phyloP scores from a whole-genome alignment of 2,329 filamentous ascomycete genomes.

The Talaromyces albobiverticillius region DNA sequence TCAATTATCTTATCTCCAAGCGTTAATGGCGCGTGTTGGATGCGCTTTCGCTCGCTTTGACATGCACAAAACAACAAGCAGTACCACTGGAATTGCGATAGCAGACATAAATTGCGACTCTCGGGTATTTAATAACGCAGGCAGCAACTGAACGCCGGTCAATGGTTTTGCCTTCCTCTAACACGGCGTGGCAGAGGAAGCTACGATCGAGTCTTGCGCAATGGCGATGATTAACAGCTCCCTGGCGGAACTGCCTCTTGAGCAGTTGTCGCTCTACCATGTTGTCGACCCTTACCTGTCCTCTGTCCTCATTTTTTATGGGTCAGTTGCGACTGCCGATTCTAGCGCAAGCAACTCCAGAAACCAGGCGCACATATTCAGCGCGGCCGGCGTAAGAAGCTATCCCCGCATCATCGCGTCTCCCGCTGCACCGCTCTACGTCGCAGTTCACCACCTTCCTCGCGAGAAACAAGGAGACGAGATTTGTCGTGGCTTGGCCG shows the following conservation, averaged over 20 bases:
- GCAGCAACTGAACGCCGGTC: not conserved
- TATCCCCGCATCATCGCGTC: constrained; percentile 91
- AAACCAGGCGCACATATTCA: constrained; percentile 91
- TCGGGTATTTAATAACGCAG: not conserved
- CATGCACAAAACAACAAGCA: not conserved
- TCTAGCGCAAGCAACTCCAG: constrained; percentile 84
- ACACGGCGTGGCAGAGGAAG: constrained; percentile 11
- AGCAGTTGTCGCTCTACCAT: constrained; percentile 84
- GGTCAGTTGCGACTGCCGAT: constrained; percentile 84
- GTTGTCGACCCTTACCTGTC: constrained; percentile 77
- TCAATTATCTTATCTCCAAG: constrained; percentile 11
- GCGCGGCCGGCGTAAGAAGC: constrained; percentile 81
- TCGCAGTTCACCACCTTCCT: constrained; percentile 83
- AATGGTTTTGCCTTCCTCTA: not conserved
- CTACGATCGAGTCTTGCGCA: constrained; percentile 29
- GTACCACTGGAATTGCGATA: not conserved
- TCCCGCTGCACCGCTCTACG: constrained; percentile 86
- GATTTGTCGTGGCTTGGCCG: constrained; percentile 83
- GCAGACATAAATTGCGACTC: not conserved
- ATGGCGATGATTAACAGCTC: constrained; percentile 84
- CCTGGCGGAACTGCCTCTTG: constrained; percentile 71
- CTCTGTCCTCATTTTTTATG: constrained; percentile 87
- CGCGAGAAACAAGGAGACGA: constrained; percentile 96
- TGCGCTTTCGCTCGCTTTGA: constrained; percentile 11
- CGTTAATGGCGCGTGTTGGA: constrained; percentile 12